Evolutionary conservation across 768 basidiomycete species (phyloP).

Genomic region (Omphalotus guepiniiformis): DNA sequence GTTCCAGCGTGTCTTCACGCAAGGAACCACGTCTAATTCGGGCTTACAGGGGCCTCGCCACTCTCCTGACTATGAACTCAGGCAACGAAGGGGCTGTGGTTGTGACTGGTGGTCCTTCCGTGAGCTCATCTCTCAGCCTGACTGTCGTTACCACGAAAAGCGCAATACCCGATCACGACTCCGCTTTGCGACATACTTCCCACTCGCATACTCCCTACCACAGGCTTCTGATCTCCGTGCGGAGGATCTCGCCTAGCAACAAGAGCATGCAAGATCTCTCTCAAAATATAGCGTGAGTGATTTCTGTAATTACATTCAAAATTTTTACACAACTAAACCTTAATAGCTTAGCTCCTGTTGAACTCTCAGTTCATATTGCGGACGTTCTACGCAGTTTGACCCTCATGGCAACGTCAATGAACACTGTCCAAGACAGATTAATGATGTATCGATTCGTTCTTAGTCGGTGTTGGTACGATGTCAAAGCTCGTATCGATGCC

Average conservation of each 20-base stretch:
- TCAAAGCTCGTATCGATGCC: constrained; percentile 3
- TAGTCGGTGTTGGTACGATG: constrained; percentile 1
- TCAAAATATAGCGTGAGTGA: not conserved
- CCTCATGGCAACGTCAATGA: not conserved
- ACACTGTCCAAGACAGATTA: not conserved
- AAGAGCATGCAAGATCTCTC: not conserved
- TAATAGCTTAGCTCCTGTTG: not conserved
- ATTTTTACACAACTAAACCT: not conserved
- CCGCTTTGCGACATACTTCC: not conserved
- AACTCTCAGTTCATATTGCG: not conserved
- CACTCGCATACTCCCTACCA: not conserved
- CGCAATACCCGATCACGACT: not conserved
- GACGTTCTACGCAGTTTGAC: not conserved
- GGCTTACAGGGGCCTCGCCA: constrained; percentile 3
- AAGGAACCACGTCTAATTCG: not conserved
- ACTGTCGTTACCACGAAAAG: not conserved
- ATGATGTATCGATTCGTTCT: not conserved
- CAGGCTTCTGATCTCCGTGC: constrained; percentile 1
- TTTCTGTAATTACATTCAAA: not conserved
- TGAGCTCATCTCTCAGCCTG: not conserved
- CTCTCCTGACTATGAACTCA: not conserved
- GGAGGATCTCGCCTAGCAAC: not conserved
- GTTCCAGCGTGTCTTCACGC: not conserved
- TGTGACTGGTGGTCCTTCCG: not conserved
- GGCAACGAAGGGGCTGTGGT: not conserved